These are phyloP conservation scores for Knoxdaviesia capensis DNA, from an alignment of 2,329 filamentous ascomycete species.

Conservation along the genomic window DNA sequence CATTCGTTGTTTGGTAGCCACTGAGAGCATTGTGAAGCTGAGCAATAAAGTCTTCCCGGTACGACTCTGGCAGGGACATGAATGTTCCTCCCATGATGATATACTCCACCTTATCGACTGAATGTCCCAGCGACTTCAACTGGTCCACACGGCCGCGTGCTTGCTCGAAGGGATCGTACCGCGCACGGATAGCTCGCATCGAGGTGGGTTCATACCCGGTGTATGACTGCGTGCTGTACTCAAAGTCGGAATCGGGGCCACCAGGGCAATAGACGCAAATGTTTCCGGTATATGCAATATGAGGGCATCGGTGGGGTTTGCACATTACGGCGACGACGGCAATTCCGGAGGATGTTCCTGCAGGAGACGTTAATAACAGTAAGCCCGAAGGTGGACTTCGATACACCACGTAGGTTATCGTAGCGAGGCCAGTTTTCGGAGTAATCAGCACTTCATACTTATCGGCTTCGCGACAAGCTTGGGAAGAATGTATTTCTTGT, in stretches of 20 bases:
- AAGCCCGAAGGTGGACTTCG: too few relatives aligned
- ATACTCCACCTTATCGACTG: slow-evolving; percentile 97
- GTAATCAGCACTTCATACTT: slow-evolving; percentile 24
- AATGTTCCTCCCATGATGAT: slow-evolving; percentile 99
- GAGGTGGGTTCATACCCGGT: slow-evolving; percentile 97
- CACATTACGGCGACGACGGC: slow-evolving; percentile 99
- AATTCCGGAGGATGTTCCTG: slow-evolving; percentile 85
- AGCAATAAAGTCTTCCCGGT: slow-evolving; percentile 83
- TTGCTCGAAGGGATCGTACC: slow-evolving; percentile 97
- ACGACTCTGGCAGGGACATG: slow-evolving; percentile 82
- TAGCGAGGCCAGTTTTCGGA: too few relatives aligned
- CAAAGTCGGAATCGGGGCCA: slow-evolving; percentile 93
- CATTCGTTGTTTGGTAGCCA: slow-evolving; percentile 82
- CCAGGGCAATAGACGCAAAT: slow-evolving; percentile 98
- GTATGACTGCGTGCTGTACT: slow-evolving; percentile 97
- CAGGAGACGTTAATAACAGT: not conserved
- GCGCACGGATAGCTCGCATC: slow-evolving; percentile 90
- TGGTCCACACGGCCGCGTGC: slow-evolving; percentile 90
- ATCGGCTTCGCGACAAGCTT: slow-evolving; percentile 96
- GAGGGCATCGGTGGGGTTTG: slow-evolving; percentile 92
- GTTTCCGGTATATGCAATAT: slow-evolving; percentile 96
- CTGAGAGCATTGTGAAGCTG: slow-evolving; percentile 94
- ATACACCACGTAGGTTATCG: too few relatives aligned
- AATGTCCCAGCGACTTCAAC: slow-evolving; percentile 86
- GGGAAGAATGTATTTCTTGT: slow-evolving; percentile 96